These are phyloP conservation scores for Chlorella ohadii DNA, from an alignment of 139 green algal genomes.

Conservation along the genomic window DNA sequence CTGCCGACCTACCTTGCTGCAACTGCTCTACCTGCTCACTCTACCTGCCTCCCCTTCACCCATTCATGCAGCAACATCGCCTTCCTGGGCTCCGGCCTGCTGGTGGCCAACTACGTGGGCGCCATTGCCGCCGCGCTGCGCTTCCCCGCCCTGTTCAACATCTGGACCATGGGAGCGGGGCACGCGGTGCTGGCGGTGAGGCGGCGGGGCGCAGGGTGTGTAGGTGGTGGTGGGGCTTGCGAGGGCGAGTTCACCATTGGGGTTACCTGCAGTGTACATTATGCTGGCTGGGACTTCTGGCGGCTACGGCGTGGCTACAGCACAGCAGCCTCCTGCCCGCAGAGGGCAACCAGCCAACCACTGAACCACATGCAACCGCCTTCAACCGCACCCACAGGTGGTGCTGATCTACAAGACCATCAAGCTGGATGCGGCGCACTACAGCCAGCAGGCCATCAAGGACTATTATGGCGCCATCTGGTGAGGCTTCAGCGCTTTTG, in stretches of 20 bases:
- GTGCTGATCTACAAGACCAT: constrained; percentile 64
- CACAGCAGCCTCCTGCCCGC: too few species aligned
- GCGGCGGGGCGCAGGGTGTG: too few species aligned
- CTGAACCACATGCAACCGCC: too few species aligned
- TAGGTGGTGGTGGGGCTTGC: too few species aligned
- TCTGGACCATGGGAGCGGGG: constrained; percentile 82
- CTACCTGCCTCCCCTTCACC: background rate
- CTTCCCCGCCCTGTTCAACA: constrained; percentile 68
- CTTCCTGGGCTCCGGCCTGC: constrained; percentile 74
- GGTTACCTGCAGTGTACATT: too few species aligned
- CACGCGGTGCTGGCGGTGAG: constrained; percentile 73
- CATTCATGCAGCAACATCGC: constrained; percentile 50
- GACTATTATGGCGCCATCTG: constrained; percentile 21
- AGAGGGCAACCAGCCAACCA: too few species aligned
- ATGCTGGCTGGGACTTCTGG: too few species aligned
- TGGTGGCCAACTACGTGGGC: constrained; percentile 91
- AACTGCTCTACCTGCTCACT: background rate
- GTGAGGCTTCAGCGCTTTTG: too few species aligned
- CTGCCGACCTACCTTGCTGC: too few species aligned
- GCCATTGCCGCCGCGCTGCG: constrained; percentile 77
- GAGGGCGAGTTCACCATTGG: too few species aligned
- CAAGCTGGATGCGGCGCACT: constrained; percentile 67
- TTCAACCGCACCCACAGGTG: background rate
- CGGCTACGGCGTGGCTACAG: too few species aligned
- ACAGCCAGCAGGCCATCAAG: constrained; percentile 75